These are phyloP conservation scores for Pneumocystis oryctolagi DNA, from an alignment of 1,139 yeast species.

Conservation along the genomic window DNA sequence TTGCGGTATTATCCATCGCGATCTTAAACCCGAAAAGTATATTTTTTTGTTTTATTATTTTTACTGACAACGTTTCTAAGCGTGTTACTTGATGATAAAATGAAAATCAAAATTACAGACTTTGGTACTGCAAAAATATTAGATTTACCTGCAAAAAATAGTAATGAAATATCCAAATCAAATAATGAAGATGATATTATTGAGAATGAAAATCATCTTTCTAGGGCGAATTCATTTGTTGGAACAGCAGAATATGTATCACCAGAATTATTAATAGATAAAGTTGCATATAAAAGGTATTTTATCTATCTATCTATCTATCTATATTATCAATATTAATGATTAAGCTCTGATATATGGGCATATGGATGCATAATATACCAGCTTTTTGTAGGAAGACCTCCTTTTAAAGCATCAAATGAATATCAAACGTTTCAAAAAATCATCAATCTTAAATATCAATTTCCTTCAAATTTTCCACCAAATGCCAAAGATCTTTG, in stretches of 20 bases:
- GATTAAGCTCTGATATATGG: slow-evolving; percentile 67
- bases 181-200: slow-evolving; percentile 28
- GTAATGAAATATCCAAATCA: slow-evolving; percentile 30
- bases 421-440: slow-evolving; percentile 91
- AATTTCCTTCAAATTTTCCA: slow-evolving; percentile 69
- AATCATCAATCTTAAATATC: slow-evolving; percentile 67
- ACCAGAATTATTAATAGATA: slow-evolving; percentile 77
- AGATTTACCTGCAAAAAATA: slow-evolving; percentile 18
- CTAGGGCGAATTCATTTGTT: slow-evolving; percentile 68
- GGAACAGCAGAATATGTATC: slow-evolving; percentile 86
- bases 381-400: slow-evolving; percentile 86
- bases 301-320: neutral
- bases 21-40: slow-evolving; percentile 78
- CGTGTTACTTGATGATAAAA: slow-evolving; percentile 54
- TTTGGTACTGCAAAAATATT: slow-evolving; percentile 92
- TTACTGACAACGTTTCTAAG: neutral
- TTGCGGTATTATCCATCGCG: slow-evolving; percentile 82
- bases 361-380: slow-evolving; percentile 87
- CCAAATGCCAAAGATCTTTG: slow-evolving; percentile 55
- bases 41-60: slow-evolving; percentile 22
- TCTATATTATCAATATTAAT: neutral
- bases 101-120: slow-evolving; percentile 84
- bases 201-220: slow-evolving; percentile 25
- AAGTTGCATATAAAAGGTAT: slow-evolving; percentile 54
- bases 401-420: slow-evolving; percentile 93